Base-by-base conservation (phyloP, 2,329 filamentous ascomycete genomes). In the Meredithiella fracta region DNA sequence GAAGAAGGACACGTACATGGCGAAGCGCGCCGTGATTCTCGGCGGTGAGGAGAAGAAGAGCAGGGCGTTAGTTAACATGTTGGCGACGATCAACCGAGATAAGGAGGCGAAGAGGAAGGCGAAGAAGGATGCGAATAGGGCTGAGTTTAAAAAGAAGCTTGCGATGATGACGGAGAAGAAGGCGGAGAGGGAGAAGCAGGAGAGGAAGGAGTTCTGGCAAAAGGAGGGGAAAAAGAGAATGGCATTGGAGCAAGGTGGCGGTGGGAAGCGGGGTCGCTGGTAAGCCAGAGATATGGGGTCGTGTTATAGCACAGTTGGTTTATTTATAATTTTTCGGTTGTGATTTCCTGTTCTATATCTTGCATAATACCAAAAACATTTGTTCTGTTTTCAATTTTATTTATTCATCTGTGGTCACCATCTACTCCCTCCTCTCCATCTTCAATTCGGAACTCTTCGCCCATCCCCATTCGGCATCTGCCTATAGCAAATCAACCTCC, bases 141-240 rank as follows among this genome's bases (percentile, higher is more conserved):
- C 80, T 61, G 81, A 80, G 61, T 92, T 95, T 70, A 76, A 83
- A 62, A 86, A 85, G 71, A 92, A 88, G 75, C 77, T 96, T 42
- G 84, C 80, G 6, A 86, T 87, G 65, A 82, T 82, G 64, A 76
- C 82, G 64, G 89, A 94, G 77, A 94, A 89, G 80, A 86, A 87
- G 71, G 78, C 78, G 58, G 86, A 83, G 59, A 75, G 90, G 54
- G 90, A 97, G 74, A 94, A 90, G 79, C 80, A 81, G 63, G 91
- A 98, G 73, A 85, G 82, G 66, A 85, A 94, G 67, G 90, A 95
- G 63, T 98, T 82, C 66, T 98, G 92, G 92, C 76, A 81, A 63
- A 82, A 82, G 64, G 94, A 98, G 70, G 92, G 92, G 8, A 86
- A 84, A 73, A 80, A 80, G 71, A 69, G 78, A 60, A 72, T 69